Base-by-base conservation (phyloP, 1,139 yeast species). In the Torulaspora pretoriensis region DNA sequence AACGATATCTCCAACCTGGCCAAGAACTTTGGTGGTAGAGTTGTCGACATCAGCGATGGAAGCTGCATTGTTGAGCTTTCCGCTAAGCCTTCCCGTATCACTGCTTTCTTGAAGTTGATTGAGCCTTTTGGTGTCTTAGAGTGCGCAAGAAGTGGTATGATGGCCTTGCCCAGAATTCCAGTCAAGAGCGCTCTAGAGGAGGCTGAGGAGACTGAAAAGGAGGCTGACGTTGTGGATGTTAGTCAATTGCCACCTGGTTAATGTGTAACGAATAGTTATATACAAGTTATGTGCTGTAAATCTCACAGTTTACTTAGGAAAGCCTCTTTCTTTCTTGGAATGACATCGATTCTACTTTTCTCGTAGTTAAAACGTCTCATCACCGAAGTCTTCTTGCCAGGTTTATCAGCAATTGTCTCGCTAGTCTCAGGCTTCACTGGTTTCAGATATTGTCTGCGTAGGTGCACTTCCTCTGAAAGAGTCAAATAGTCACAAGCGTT, bases 91-190 rank as follows among this genome's bases (percentile, higher is more conserved):
- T 80, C 87, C 43, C 80, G 97, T 68, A 77, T 92, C 52, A 74
- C 92, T 37, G 81, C 95, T 33, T 89, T 89, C 68, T 78, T 92
- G 64, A 87, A 86, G 54, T 78, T 92, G 62, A 75, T 90, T 63
- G 94, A 88, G 64, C 98, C 98, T 40, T 92, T 92, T 64, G 98
- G 98, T 60, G 83, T 92, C 49, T 76, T 92, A 65, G 98, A 92
- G 70, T 84, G 92, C 58, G 96, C 97, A 39, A 81, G 98, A 70
- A 84, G 96, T 19, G 98, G 98, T 70, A 88, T 90, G 95, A 88
- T 92, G 89, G 98, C 97, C 8, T 75, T 92, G 61, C 95, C 97
- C 63, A 82, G 97, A 76, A 88, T 97, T 41, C 97, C 97, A 40
- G 72, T 88, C 59, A 50, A 59, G 33, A 76, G 74, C 47, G 67